Evolutionary conservation across 2,329 filamentous ascomycete genomes (phyloP).

Genomic region (Microcyclosporella mali): DNA sequence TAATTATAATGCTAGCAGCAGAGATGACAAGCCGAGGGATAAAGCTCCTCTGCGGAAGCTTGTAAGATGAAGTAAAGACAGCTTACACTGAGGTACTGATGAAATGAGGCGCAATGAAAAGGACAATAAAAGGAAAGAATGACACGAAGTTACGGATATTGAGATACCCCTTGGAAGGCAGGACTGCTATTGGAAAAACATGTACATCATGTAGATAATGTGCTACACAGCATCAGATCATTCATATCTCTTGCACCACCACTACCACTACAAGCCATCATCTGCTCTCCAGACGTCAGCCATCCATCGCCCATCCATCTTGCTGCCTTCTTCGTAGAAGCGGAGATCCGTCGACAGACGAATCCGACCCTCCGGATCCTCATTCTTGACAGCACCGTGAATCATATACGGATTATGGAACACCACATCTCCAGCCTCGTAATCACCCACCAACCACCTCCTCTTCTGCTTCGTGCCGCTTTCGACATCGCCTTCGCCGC

Average conservation of each 20-base stretch:
- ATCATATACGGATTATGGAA: constrained; percentile 43
- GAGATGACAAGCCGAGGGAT: not conserved
- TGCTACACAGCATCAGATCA: too few species aligned
- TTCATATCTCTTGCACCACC: too few species aligned
- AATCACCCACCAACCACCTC: constrained; percentile 48
- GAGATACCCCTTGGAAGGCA: too few species aligned
- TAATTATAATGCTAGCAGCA: not conserved
- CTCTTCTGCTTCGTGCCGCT: constrained; percentile 9
- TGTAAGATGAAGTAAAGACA: too few species aligned
- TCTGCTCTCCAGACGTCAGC: constrained; percentile 32
- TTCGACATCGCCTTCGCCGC: not conserved
- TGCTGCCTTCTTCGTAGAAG: constrained; percentile 35
- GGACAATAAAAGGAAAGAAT: too few species aligned
- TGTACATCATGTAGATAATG: not conserved
- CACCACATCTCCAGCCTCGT: constrained; percentile 49
- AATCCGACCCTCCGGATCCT: constrained; percentile 36
- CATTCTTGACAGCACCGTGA: constrained; percentile 38
- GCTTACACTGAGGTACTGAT: too few species aligned
- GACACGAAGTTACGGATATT: too few species aligned
- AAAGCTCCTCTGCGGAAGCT: not conserved
- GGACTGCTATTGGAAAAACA: too few species aligned
- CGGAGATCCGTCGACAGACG: constrained; percentile 39
- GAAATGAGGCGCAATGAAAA: too few species aligned
- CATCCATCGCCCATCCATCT: constrained; percentile 35
- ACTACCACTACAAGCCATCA: constrained; percentile 28